Evolutionary conservation across 2,329 filamentous ascomycete genomes (phyloP).

Genomic region (Trichoderma asperellum): DNA sequence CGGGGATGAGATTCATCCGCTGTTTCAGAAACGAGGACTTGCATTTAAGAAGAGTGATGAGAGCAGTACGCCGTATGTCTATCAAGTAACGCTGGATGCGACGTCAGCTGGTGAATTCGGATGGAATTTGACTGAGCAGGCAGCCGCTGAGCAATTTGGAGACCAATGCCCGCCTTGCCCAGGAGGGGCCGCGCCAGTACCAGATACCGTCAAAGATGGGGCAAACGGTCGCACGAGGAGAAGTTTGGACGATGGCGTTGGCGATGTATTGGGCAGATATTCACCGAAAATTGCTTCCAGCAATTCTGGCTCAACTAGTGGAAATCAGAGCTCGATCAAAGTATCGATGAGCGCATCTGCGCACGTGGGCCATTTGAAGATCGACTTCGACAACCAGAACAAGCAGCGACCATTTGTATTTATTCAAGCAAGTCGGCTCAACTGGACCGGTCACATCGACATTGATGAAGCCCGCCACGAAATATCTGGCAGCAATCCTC

Average conservation of each 20-base stretch:
- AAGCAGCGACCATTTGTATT: slow-evolving; percentile 43
- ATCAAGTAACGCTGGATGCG: slow-evolving; percentile 49
- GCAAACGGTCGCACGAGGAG: slow-evolving; percentile 45
- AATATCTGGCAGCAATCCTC: slow-evolving; percentile 49
- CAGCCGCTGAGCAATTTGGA: slow-evolving; percentile 41
- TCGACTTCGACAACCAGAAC: slow-evolving; percentile 41
- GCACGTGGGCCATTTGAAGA: slow-evolving; percentile 48
- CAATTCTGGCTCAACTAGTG: background rate
- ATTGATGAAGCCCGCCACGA: slow-evolving; percentile 45
- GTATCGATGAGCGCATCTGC: slow-evolving; percentile 48
- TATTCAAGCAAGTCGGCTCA: slow-evolving; percentile 49
- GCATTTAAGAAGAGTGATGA: slow-evolving; percentile 50
- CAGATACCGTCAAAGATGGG: slow-evolving; percentile 39
- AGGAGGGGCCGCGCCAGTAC: slow-evolving; percentile 32
- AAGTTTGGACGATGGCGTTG: slow-evolving; percentile 3
- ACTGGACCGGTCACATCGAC: slow-evolving; percentile 50
- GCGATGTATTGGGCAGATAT: slow-evolving; percentile 9
- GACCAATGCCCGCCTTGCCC: slow-evolving; percentile 46
- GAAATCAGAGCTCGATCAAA: slow-evolving; percentile 34
- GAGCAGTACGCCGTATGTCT: slow-evolving; percentile 50
- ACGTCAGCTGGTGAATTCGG: slow-evolving; percentile 39
- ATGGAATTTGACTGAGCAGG: slow-evolving; percentile 44
- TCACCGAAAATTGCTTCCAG: background rate
- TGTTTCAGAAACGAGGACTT: slow-evolving; percentile 48
- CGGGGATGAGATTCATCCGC: slow-evolving; percentile 36